Conservation (phyloP, 768 basidiomycete species). For the Tulasnella sp. region DNA sequence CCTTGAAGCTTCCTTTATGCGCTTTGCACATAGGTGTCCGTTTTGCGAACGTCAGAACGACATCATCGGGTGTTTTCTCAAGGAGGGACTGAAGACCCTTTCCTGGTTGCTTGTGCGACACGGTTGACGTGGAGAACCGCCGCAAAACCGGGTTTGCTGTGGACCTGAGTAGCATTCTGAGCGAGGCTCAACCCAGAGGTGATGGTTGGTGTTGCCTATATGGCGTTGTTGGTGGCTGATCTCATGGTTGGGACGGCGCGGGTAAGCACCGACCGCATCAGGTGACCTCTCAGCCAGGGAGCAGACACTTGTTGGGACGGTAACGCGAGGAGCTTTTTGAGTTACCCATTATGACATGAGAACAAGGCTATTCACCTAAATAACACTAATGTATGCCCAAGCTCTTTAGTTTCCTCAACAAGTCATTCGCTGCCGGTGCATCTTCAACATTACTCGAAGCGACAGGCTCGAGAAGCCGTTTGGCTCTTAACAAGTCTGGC, state of each 20-base stretch:
- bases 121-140: too few species aligned
- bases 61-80: constrained; percentile 65
- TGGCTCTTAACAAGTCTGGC: constrained; percentile 51
- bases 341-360: not conserved
- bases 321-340: not conserved
- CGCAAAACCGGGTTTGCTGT: too few species aligned
- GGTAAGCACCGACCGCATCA: constrained; percentile 2
- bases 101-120: too few species aligned
- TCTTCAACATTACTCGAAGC: constrained; percentile 73
- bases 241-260: constrained; percentile 3
- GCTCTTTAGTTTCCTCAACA: constrained; percentile 32
- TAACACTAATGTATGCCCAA: not conserved
- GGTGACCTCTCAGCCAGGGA: too few species aligned
- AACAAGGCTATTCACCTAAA: not conserved
- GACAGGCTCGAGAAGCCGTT: constrained; percentile 59
- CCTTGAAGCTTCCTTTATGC: constrained; percentile 88
- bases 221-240: too few species aligned
- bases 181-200: too few species aligned
- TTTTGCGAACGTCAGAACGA: constrained; percentile 81
- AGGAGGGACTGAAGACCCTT: too few species aligned
- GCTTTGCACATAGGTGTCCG: constrained; percentile 80
- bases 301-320: too few species aligned
- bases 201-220: too few species aligned
- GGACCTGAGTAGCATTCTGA: too few species aligned
- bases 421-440: constrained; percentile 56